Percentiles rank a stretch among this genome's conserved stretches.
Conservation (phyloP, 108 stramenopile genomes). For the Cylindrotheca fusiformis region DNA sequence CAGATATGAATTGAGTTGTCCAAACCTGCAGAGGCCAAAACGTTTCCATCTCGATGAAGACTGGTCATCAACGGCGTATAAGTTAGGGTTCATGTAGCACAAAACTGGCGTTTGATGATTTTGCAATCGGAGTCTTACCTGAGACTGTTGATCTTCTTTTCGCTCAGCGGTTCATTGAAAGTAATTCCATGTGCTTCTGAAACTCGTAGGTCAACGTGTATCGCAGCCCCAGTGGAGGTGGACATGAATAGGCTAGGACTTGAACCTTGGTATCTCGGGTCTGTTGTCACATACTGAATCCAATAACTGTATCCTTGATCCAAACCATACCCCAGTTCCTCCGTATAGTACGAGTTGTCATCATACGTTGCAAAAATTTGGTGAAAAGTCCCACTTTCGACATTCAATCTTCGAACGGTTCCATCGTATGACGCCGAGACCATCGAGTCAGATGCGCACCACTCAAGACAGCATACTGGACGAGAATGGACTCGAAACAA, state of each 20-base stretch:
- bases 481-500: constrained; percentile 63
- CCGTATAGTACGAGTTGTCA: constrained; percentile 48
- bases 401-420: constrained; percentile 63
- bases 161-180: constrained; percentile 57
- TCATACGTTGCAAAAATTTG: constrained; percentile 83
- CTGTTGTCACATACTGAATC: constrained; percentile 61
- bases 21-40: constrained; percentile 63
- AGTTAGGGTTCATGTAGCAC: background rate
- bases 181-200: constrained; percentile 43
- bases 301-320: constrained; percentile 61
- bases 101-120: background rate
- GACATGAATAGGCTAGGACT: constrained; percentile 69
- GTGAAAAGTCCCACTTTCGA: constrained; percentile 47
- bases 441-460: constrained; percentile 49
- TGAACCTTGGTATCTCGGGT: constrained; percentile 39
- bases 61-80: constrained; percentile 18
- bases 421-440: constrained; percentile 77
- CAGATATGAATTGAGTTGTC: constrained; percentile 62
- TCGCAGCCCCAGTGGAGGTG: constrained; percentile 65
- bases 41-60: constrained; percentile 71
- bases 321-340: constrained; percentile 58
- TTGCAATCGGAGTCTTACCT: constrained; percentile 43
- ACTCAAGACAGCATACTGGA: constrained; percentile 53
- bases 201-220: constrained; percentile 67
- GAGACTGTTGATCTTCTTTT: constrained; percentile 82